These are phyloP conservation scores for Ceratobasidium sp. DNA, from an alignment of 1,284 basidiomycete genomes.

Conservation along the genomic window DNA sequence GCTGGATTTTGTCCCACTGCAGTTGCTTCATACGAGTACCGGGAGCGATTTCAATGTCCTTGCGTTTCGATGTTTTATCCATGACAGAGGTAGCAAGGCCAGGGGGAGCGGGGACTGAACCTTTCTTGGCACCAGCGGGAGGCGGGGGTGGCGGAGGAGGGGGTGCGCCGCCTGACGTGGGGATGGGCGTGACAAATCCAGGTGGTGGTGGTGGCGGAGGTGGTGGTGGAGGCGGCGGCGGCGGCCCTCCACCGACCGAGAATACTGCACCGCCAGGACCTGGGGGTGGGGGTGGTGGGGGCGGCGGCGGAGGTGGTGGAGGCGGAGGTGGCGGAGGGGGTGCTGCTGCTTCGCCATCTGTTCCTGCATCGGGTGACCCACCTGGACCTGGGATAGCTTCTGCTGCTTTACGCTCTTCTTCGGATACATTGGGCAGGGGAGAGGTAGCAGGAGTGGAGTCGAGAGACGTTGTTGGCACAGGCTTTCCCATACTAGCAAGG, in stretches of 20 bases:
- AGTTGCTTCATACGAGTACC: constrained; percentile 96
- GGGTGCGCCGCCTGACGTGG: constrained; percentile 58
- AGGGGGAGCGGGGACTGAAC: constrained; percentile 61
- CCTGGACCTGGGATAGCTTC: constrained; percentile 49
- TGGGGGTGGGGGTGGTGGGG: constrained; percentile 50
- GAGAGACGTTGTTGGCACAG: constrained; percentile 18
- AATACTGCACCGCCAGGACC: constrained; percentile 55
- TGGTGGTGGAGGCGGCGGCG: constrained; percentile 56
- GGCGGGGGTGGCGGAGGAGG: constrained; percentile 62
- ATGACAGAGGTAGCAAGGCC: constrained; percentile 53
- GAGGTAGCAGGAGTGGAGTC: constrained; percentile 53
- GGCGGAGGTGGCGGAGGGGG: constrained; percentile 55
- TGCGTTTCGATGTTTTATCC: constrained; percentile 70
- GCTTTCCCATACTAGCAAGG: constrained; percentile 63
- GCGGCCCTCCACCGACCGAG: constrained; percentile 58
- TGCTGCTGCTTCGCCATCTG: constrained; percentile 37
- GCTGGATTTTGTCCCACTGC: constrained; percentile 97
- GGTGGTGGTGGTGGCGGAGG: constrained; percentile 52
- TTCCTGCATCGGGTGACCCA: constrained; percentile 44
- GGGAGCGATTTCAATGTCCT: constrained; percentile 88
- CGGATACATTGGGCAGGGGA: constrained; percentile 7
- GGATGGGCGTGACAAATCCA: constrained; percentile 1
- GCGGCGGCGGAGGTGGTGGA: constrained; percentile 52
- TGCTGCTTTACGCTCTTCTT: constrained; percentile 14
- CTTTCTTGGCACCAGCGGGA: constrained; percentile 37